Evolutionary conservation across 495 filamentous ascomycete species (phyloP), one percentile per base, ranked within the genome.

Genomic region (Xylaria flabelliformis): DNA sequence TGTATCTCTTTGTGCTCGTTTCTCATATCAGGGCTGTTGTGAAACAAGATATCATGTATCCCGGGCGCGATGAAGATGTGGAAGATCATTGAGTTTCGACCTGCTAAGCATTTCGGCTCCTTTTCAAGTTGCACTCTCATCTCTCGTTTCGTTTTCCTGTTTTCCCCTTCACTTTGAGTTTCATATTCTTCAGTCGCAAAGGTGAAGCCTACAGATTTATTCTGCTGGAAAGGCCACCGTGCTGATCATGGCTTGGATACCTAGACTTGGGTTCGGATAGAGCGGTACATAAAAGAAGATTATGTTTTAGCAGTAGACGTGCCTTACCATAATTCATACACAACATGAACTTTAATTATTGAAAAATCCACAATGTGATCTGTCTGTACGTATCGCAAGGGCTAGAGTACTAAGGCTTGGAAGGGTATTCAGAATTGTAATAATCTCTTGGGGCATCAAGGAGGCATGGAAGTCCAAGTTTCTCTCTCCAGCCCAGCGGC

Each of bases 1-100:
- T 88, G 73, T 93, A 88, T 82, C 44, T 84, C 10, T 88, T 90
- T 74, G 88, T 92, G 61, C 74, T 86, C 15, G 81, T 84, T 41
- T 81, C 78, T 46, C 87, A 89, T 73, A 73, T 89, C 1, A 80
- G 83, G 58, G 90, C 90, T 2, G 85, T 92, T 24, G 59, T 84
- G 24, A 77, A 76, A 29, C 81, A 85, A 75, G 88, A 90, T 77
- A 91, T 92, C 70, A 86, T 90, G 82, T 91, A 86, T 76, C 89
- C 89, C 53, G 89, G 89, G 5, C 89, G 88, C 71, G 90, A 92
- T 72, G 89, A 92, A 74, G 89, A 92, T 79, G 73, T 79, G 65
- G 46, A 77, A 2, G 77, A 79, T 51, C 76, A 78, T 72, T 78
- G 69, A 73, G 1, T n/a, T n/a, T 21, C 5, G 19, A 50, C 42